These are phyloP conservation scores for Beauveria rudraprayagi DNA, from an alignment of 2,329 filamentous ascomycete species.

Conservation along the genomic window DNA sequence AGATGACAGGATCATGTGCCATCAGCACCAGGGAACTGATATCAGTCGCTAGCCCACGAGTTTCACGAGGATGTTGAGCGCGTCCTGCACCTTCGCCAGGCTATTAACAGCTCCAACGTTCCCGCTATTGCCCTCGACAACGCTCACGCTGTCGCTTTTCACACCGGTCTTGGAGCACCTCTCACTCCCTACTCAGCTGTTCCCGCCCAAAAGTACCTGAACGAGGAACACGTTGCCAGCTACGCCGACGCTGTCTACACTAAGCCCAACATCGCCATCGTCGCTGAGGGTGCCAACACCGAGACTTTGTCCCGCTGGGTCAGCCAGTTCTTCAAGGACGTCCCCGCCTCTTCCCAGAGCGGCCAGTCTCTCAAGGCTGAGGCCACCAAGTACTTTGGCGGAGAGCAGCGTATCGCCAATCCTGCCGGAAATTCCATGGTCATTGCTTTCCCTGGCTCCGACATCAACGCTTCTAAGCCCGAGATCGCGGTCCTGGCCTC, in stretches of 20 bases:
- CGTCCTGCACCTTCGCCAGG: conserved; percentile 70
- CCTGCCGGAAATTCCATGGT: conserved; percentile 72
- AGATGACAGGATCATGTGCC: conserved; percentile 24
- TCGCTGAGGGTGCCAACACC: conserved; percentile 79
- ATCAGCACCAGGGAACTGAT: conserved; percentile 12
- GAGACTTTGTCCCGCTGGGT: conserved; percentile 80
- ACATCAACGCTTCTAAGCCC: conserved; percentile 75
- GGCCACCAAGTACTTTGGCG: conserved; percentile 82
- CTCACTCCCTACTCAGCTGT: conserved; percentile 64
- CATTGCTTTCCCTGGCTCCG: conserved; percentile 86
- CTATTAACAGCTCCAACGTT: conserved; percentile 56
- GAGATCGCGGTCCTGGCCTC: conserved; percentile 81
- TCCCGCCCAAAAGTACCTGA: conserved; percentile 72
- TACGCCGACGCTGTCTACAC: conserved; percentile 75
- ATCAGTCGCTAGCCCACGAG: conserved; percentile 60
- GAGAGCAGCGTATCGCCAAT: conserved; percentile 83
- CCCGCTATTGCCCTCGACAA: conserved; percentile 71
- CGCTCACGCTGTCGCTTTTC: conserved; percentile 81
- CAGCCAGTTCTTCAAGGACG: conserved; percentile 77
- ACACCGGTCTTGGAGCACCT: conserved; percentile 79
- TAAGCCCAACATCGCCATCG: conserved; percentile 84
- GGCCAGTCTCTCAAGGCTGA: conserved; percentile 48
- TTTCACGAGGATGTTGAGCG: conserved; percentile 81
- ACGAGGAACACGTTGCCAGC: conserved; percentile 62
- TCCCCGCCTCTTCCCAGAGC: conserved; percentile 46